Evolutionary conservation across 306 rosid genomes (phyloP).

Genomic region (Boehmeria nivea): DNA sequence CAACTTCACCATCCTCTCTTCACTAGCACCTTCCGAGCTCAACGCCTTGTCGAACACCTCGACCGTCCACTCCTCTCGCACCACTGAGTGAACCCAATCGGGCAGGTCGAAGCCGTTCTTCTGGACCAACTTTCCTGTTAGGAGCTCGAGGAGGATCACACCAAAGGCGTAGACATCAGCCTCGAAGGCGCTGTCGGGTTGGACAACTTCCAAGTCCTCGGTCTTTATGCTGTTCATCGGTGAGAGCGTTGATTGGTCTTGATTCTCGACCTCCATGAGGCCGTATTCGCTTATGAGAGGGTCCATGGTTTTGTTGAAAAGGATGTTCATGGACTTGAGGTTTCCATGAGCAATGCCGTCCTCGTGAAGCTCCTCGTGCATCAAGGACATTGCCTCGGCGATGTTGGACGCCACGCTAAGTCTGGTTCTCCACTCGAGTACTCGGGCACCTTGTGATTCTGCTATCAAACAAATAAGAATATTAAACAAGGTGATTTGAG

Average conservation of each 20-base stretch:
- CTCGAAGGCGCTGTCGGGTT: slow-evolving; percentile 29
- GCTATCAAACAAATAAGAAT: neutral
- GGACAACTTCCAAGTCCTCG: slow-evolving; percentile 16
- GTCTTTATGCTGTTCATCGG: slow-evolving; percentile 11
- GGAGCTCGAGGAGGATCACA: slow-evolving; percentile 62
- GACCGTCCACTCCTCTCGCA: too few species aligned
- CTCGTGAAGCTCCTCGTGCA: slow-evolving; percentile 52
- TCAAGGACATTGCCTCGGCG: slow-evolving; percentile 51
- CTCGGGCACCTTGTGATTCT: slow-evolving; percentile 46
- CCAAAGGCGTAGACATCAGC: slow-evolving; percentile 58
- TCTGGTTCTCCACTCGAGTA: slow-evolving; percentile 61
- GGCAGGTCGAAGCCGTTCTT: too few species aligned
- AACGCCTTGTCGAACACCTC: too few species aligned
- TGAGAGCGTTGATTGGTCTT: slow-evolving; percentile 20
- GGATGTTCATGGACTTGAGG: slow-evolving; percentile 65
- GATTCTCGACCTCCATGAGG: slow-evolving; percentile 42
- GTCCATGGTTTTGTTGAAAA: slow-evolving; percentile 55
- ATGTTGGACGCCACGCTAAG: slow-evolving; percentile 43
- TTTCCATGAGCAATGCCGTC: slow-evolving; percentile 57
- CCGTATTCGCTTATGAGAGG: slow-evolving; percentile 68
- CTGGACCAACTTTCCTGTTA: slow-evolving; percentile 59
- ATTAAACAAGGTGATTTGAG: neutral
- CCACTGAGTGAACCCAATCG: too few species aligned
- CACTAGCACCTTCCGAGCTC: slow-evolving; percentile 48
- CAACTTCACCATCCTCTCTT: slow-evolving; percentile 67